phyloP scores from a whole-genome alignment of 148 eudicot genomes.

The Talinum fruticosum region DNA sequence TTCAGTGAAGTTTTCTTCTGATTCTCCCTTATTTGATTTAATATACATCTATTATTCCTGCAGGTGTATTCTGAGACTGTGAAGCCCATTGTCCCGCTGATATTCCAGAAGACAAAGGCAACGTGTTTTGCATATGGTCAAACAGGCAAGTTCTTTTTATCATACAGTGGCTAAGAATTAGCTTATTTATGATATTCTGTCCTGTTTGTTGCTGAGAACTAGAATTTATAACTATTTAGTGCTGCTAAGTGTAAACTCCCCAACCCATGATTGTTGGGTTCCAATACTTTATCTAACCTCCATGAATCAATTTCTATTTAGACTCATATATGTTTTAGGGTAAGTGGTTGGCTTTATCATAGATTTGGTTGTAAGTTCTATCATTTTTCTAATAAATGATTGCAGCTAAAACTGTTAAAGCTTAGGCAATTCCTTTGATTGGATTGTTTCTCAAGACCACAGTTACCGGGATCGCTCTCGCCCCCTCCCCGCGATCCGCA shows the following conservation, averaged over 20 bases:
- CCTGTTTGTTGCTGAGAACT: background rate
- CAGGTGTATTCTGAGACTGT: conserved; percentile 75
- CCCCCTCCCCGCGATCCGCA: no score
- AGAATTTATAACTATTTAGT: background rate
- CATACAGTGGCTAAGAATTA: background rate
- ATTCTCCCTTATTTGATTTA: conserved; percentile 26
- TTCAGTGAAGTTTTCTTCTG: conserved; percentile 11
- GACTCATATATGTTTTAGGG: background rate
- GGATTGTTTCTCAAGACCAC: background rate
- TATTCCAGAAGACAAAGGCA: conserved; percentile 73
- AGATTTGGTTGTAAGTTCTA: no score
- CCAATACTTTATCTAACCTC: background rate
- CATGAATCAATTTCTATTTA: background rate
- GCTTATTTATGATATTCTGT: background rate
- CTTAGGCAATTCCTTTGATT: background rate
- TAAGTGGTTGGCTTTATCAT: background rate
- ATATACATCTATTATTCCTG: conserved; percentile 28
- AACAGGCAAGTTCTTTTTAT: conserved; percentile 48
- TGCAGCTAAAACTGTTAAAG: background rate
- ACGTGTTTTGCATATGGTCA: conserved; percentile 92
- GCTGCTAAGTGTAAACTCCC: background rate
- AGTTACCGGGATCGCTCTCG: no score
- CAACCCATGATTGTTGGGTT: no score
- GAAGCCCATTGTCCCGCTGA: conserved; percentile 62
- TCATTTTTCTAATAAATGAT: background rate